Conservation (phyloP, 176 grass and related monocot species). For the Tuctoria greenei region DNA sequence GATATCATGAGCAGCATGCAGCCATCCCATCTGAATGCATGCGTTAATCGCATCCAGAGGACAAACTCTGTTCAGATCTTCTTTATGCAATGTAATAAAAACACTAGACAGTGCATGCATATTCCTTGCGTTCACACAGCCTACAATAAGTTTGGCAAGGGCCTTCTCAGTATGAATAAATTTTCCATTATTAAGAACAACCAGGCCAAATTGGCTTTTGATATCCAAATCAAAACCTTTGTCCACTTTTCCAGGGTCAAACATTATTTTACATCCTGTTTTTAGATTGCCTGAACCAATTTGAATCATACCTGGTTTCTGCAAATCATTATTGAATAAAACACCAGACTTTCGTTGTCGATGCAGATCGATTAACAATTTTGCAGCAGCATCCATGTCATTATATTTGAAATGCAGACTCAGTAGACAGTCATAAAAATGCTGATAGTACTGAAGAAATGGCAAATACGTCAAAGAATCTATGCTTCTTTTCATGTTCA, state of each 20-base stretch:
- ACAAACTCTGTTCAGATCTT: slow-evolving; percentile 33
- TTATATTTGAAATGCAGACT: slow-evolving; percentile 78
- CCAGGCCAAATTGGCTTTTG: slow-evolving; percentile 34
- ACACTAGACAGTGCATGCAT: slow-evolving; percentile 52
- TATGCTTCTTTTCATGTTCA: slow-evolving; percentile 59
- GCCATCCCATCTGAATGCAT: slow-evolving; percentile 76
- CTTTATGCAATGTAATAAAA: slow-evolving; percentile 54
- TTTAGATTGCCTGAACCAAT: slow-evolving; percentile 77
- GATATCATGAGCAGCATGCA: slow-evolving; percentile 78
- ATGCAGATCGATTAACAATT: slow-evolving; percentile 64
- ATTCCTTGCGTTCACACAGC: slow-evolving; percentile 63
- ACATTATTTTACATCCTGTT: slow-evolving; percentile 61
- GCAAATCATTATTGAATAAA: slow-evolving; percentile 32
- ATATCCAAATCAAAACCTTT: slow-evolving; percentile 51
- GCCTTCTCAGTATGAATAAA: slow-evolving; percentile 59
- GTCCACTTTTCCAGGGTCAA: slow-evolving; percentile 57
- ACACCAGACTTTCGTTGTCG: slow-evolving; percentile 36
- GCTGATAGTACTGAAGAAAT: slow-evolving; percentile 50
- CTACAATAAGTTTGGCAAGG: slow-evolving; percentile 74
- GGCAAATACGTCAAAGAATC: slow-evolving; percentile 37
- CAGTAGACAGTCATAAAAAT: slow-evolving; percentile 79
- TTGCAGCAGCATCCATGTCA: slow-evolving; percentile 69
- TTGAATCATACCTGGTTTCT: slow-evolving; percentile 52
- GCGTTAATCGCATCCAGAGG: slow-evolving; percentile 49
- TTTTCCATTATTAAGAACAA: slow-evolving; percentile 53